phyloP scores from a whole-genome alignment of 768 basidiomycete species.

The Roridomyces roridus region DNA sequence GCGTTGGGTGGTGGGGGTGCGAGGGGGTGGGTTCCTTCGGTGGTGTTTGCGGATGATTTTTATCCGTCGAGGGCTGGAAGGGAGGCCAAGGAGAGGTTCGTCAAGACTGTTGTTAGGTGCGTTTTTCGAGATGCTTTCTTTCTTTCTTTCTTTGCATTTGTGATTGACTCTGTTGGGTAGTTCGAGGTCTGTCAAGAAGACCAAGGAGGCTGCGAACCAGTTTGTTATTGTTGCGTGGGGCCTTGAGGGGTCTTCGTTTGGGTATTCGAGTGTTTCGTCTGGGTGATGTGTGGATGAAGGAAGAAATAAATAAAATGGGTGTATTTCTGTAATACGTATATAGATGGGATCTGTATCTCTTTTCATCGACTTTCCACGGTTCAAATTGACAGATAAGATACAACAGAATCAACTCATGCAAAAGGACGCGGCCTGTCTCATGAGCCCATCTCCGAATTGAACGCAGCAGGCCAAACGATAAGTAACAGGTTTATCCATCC shows the following conservation, averaged over 20 bases:
- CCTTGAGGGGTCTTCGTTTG: slow-evolving; percentile 68
- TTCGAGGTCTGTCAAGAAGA: slow-evolving; percentile 43
- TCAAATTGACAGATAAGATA: no score
- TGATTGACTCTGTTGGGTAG: slow-evolving; percentile 15
- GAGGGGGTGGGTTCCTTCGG: slow-evolving; percentile 74
- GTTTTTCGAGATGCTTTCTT: slow-evolving; percentile 22
- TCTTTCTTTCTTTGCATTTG: not conserved
- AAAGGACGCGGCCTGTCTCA: no score
- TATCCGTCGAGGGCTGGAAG: slow-evolving; percentile 71
- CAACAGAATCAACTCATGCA: no score
- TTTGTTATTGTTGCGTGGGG: slow-evolving; percentile 70
- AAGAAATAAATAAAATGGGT: no score
- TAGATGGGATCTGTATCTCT: no score
- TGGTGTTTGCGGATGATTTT: slow-evolving; percentile 79
- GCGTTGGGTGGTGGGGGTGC: slow-evolving; percentile 35
- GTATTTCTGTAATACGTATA: no score
- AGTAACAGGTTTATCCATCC: no score
- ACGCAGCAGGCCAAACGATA: no score
- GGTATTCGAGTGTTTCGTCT: slow-evolving; percentile 52
- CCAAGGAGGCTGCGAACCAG: slow-evolving; percentile 69
- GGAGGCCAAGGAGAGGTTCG: slow-evolving; percentile 81
- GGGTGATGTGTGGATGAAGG: not conserved
- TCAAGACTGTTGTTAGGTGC: slow-evolving; percentile 74
- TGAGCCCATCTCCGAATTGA: no score
- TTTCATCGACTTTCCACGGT: no score